Evolutionary conservation across 805 yeast genomes (phyloP).

Genomic region (Kodamaea nitidulidarum): DNA sequence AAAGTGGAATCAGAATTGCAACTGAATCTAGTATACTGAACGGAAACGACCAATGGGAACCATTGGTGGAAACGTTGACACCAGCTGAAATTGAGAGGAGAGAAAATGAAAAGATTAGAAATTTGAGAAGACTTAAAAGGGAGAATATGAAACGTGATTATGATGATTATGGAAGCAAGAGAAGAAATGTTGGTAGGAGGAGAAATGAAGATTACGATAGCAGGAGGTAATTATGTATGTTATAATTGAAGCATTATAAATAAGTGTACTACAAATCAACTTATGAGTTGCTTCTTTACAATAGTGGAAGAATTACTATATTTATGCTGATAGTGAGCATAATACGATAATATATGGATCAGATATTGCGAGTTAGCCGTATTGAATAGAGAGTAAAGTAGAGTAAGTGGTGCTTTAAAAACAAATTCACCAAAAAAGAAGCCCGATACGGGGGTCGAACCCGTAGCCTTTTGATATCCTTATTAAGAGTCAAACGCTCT

Average conservation of each 20-base stretch:
- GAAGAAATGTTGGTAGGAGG: conserved; percentile 41
- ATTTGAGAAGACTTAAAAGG: conserved; percentile 85
- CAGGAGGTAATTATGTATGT: conserved; percentile 1
- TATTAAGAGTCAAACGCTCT: conserved; percentile 2
- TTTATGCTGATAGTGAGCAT: too few relatives aligned
- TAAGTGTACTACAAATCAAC: too few relatives aligned
- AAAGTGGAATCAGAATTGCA: conserved; percentile 38
- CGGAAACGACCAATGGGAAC: conserved; percentile 82
- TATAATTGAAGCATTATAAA: too few relatives aligned
- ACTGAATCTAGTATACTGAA: conserved; percentile 66
- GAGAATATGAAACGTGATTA: conserved; percentile 72
- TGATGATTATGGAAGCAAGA: conserved; percentile 28
- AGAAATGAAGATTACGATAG: conserved; percentile 45
- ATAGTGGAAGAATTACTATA: too few relatives aligned
- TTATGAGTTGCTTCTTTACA: too few relatives aligned
- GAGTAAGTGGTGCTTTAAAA: neutral
- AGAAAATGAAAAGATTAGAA: conserved; percentile 92
- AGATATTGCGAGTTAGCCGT: too few relatives aligned
- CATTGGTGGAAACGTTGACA: conserved; percentile 77
- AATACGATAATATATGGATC: too few relatives aligned
- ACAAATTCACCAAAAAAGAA: neutral
- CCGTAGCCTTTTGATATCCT: conserved; percentile 3
- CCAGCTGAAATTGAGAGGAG: conserved; percentile 93
- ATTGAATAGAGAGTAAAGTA: too few relatives aligned
- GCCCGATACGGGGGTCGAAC: conserved; percentile 4